Evolutionary conservation across 177 flowering plant genomes (phyloP).

Genomic region (Vitis hybrid): DNA sequence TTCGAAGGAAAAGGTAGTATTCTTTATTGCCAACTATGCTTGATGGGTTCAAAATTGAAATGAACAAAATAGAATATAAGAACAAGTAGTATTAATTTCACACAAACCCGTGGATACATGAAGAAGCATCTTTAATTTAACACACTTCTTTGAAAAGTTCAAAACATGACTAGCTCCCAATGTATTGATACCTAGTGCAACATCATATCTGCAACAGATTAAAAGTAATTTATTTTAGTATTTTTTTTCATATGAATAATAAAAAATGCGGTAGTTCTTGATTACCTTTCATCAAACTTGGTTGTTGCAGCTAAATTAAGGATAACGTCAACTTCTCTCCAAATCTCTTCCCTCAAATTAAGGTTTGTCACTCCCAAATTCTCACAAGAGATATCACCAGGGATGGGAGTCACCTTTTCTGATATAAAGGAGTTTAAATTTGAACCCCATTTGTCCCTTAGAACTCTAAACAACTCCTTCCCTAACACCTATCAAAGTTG

Average conservation of each 20-base stretch:
- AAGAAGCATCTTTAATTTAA: constrained; percentile 41
- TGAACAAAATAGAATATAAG: too few species aligned
- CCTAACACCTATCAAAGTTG: constrained; percentile 31
- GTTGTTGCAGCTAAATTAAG: constrained; percentile 62
- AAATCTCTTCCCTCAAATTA: constrained; percentile 34
- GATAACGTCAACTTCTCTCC: constrained; percentile 40
- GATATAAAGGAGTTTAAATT: constrained; percentile 34
- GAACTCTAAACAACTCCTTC: constrained; percentile 49
- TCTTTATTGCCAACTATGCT: too few species aligned
- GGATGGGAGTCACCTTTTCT: constrained; percentile 35
- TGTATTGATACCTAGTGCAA: constrained; percentile 54
- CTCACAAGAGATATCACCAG: constrained; percentile 41
- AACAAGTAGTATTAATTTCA: too few species aligned
- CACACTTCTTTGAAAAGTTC: constrained; percentile 61
- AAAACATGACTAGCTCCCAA: constrained; percentile 56
- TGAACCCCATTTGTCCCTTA: constrained; percentile 40
- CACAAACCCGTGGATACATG: constrained; percentile 71
- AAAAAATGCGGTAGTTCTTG: background rate
- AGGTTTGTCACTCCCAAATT: constrained; percentile 47
- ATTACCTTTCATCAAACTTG: constrained; percentile 60
- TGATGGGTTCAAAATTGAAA: too few species aligned
- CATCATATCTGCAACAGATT: constrained; percentile 50
- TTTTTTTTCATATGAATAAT: too few species aligned
- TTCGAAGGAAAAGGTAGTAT: background rate
- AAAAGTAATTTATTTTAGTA: too few species aligned